Evolutionary conservation across 257 asterid genomes (phyloP).

Genomic region (Solanum piurae): DNA sequence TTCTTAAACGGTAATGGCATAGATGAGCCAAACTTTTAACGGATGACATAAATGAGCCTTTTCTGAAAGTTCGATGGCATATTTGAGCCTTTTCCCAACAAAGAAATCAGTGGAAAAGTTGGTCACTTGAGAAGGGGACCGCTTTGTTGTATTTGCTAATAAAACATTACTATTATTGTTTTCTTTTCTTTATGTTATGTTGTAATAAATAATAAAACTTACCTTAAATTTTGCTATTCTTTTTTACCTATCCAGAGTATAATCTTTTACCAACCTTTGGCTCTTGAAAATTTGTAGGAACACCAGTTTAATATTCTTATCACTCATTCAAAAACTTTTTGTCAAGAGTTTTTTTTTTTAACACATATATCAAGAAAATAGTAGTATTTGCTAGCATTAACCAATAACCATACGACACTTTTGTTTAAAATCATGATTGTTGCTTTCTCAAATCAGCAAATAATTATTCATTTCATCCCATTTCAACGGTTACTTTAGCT

Average conservation of each 20-base stretch:
- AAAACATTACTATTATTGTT: background rate
- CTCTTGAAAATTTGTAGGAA: background rate
- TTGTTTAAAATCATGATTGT: background rate
- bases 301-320: background rate
- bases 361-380: background rate
- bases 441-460: background rate
- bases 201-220: background rate
- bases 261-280: background rate
- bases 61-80: too few relatives aligned
- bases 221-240: background rate
- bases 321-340: background rate
- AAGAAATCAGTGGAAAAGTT: slow-evolving; percentile 23
- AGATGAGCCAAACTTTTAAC: too few relatives aligned
- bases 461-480: too few relatives aligned
- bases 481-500: too few relatives aligned
- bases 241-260: background rate
- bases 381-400: background rate
- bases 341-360: background rate
- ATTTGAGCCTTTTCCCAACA: too few relatives aligned
- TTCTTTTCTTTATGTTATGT: background rate
- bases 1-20: too few relatives aligned
- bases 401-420: background rate
- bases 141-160: slow-evolving; percentile 11
- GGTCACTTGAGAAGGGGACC: slow-evolving; percentile 27
- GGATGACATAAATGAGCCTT: too few relatives aligned